Conservation (phyloP, 2,329 filamentous ascomycete genomes). For the Ophiostoma himal-ulmi region DNA sequence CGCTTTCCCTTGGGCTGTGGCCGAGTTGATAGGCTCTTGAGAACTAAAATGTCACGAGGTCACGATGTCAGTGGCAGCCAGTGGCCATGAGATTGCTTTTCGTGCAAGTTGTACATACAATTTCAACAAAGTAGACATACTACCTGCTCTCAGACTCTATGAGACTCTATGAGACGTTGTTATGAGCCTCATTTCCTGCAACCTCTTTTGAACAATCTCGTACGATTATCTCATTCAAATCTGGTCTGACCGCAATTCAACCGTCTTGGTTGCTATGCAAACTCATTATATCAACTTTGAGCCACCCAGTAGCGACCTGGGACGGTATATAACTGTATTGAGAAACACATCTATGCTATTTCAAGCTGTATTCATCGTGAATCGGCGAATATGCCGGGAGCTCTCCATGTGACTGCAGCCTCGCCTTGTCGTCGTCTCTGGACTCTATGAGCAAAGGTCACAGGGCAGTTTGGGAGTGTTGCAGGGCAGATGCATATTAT, state of each 20-base stretch:
- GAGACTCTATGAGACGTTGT: neutral
- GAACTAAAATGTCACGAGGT: neutral
- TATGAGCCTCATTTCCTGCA: conserved; percentile 6
- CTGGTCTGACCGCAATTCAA: neutral
- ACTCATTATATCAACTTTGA: too few relatives aligned
- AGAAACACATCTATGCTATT: neutral
- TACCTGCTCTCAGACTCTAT: neutral
- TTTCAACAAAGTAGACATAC: neutral
- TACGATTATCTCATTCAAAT: neutral
- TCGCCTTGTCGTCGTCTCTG: neutral
- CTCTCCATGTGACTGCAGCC: neutral
- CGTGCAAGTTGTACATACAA: neutral
- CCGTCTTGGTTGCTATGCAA: too few relatives aligned
- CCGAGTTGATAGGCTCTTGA: neutral
- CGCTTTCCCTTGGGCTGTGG: neutral
- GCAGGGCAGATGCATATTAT: neutral
- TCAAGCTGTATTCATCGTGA: neutral
- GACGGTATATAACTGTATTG: neutral
- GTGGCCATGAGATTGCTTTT: neutral
- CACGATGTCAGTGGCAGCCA: neutral
- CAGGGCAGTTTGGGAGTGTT: neutral
- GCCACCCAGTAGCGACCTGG: neutral
- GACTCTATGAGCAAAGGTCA: too few relatives aligned
- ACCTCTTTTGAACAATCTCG: neutral
- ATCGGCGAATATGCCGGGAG: neutral